Evolutionary conservation across 352 stramenopile species (phyloP).

Genomic region (Blastocystis sp.): DNA sequence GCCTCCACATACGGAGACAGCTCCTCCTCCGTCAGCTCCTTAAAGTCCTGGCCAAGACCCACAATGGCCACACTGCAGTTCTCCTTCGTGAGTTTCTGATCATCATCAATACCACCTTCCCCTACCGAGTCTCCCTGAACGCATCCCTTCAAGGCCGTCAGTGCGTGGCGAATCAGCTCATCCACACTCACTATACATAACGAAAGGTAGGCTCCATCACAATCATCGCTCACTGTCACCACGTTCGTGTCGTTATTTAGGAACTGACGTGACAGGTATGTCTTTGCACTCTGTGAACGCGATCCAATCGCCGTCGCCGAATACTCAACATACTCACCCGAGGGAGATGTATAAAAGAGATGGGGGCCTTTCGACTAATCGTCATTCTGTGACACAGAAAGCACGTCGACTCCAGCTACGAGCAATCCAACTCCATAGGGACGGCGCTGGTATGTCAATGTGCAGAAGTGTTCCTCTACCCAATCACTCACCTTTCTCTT

Average conservation of each 20-base stretch:
- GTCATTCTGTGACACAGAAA: neutral
- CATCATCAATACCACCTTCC: neutral
- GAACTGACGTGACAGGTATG: slow-evolving; percentile 77
- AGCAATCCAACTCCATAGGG: slow-evolving; percentile 75
- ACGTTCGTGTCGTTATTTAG: slow-evolving; percentile 65
- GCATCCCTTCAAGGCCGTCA: slow-evolving; percentile 71
- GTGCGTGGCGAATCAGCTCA: slow-evolving; percentile 74
- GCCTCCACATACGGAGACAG: slow-evolving; percentile 70
- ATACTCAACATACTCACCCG: slow-evolving; percentile 79
- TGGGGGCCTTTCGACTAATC: slow-evolving; percentile 75
- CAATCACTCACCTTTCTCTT: neutral
- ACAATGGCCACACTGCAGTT: slow-evolving; percentile 73
- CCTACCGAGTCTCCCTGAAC: slow-evolving; percentile 68
- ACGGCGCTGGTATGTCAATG: slow-evolving; percentile 77
- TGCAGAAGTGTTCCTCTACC: slow-evolving; percentile 73
- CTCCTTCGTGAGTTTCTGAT: slow-evolving; percentile 67
- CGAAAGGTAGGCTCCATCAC: neutral
- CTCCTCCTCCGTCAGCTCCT: slow-evolving; percentile 71
- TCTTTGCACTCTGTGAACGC: slow-evolving; percentile 74
- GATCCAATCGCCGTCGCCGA: slow-evolving; percentile 74
- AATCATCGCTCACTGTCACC: slow-evolving; percentile 34
- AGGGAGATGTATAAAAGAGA: slow-evolving; percentile 77
- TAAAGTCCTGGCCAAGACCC: slow-evolving; percentile 71
- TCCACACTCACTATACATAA: slow-evolving; percentile 68
- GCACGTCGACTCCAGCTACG: slow-evolving; percentile 69